Evolutionary conservation across 768 basidiomycete species (phyloP).

Genomic region (Boletus pseudopeckii): DNA sequence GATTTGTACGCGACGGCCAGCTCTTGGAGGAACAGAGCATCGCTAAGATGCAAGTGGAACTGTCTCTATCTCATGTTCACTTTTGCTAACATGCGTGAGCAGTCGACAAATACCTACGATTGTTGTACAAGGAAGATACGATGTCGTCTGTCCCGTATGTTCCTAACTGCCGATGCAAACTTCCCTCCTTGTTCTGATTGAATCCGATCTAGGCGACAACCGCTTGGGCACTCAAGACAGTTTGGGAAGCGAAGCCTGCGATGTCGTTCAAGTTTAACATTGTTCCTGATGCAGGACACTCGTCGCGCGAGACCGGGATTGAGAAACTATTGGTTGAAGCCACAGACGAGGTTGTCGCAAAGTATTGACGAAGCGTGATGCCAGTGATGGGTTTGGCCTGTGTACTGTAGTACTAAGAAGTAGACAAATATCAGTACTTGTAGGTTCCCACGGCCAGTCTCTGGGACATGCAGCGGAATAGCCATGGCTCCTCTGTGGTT

Average conservation of each 20-base stretch:
- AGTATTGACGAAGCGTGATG: conserved; percentile 10
- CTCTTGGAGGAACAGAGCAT: conserved; percentile 79
- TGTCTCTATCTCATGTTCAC: neutral
- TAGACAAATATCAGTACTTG: neutral
- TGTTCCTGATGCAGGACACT: conserved; percentile 87
- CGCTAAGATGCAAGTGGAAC: conserved; percentile 70
- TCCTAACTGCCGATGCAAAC: neutral
- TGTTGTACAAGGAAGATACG: conserved; percentile 85
- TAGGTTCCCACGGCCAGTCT: neutral
- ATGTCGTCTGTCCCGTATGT: conserved; percentile 80
- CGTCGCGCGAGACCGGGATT: conserved; percentile 69
- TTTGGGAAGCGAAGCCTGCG: conserved; percentile 69
- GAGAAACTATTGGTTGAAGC: conserved; percentile 69
- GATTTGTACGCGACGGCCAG: conserved; percentile 87
- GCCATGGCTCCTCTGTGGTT: too few relatives aligned
- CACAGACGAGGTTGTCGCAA: conserved; percentile 27
- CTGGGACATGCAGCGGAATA: neutral
- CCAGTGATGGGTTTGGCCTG: too few relatives aligned
- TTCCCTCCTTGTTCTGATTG: neutral
- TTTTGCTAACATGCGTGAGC: conserved; percentile 4
- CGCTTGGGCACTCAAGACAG: conserved; percentile 77
- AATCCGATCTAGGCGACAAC: conserved; percentile 60
- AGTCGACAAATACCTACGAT: conserved; percentile 86
- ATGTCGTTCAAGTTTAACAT: conserved; percentile 46
- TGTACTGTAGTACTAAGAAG: too few relatives aligned